Base-by-base conservation (phyloP, 345 rosid species). In the Garcia nutans region DNA sequence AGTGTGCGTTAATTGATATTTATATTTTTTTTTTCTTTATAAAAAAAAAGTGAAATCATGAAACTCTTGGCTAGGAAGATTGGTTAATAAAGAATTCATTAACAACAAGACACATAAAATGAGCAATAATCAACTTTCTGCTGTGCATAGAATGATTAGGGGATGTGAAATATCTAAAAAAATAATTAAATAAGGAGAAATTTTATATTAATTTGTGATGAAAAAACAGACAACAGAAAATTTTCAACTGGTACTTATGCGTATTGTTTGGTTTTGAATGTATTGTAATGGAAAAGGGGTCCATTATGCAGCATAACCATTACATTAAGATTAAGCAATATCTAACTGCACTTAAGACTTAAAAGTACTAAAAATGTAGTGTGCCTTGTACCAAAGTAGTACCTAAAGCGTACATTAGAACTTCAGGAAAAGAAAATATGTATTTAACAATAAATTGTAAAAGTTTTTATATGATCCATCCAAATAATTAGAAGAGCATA, bases 251-350 rank as follows among this genome's bases (percentile, higher is more conserved):
- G 57, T 70, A 54, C 7, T 6, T 54, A 10, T 55, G 26, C 55
- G 12, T 26, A 31, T 54, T 26, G 26, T 45, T 31, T 28, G 61
- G 26, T 23, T 33, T 54, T 54, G 49, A 22, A 70, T 70, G 28
- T 19, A 65, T 37, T 37, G 6, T 26, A 24, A 8, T 52, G 41
- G 61, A 70, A 37, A 31, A 3, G 73, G 61, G 58, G 58, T 68
- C 61, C 45, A 52, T 37, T 52, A 28, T 52, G 24, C 50, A 47
- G 73, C 60, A 70, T 47, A 70, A 55, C 59, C 20, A 28, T 70
- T 69, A 50, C 52, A 69, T 15, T 17, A 69, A 41, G 52, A 69
- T 15, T 17, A 69, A 41, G 52, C 17, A 6, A 54, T n/a, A n/a
- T 70, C 61, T 44, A 19, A 31, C 16, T 70, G 50, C n/a, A 49